Conservation (phyloP, 1,284 basidiomycete species). For the Leccinum solheimii region DNA sequence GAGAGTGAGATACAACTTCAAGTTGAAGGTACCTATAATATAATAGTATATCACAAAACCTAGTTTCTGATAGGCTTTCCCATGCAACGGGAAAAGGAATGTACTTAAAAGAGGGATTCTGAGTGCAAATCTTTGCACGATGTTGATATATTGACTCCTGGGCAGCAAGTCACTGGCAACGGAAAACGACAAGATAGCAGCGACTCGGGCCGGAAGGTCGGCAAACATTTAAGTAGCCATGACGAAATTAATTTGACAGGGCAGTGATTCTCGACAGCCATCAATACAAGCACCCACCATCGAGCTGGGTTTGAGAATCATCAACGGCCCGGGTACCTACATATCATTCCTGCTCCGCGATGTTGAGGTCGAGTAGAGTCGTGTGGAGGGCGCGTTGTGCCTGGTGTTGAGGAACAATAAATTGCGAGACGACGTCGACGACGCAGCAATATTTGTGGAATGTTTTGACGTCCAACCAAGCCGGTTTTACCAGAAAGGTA, state of each 20-base stretch:
- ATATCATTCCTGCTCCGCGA: neutral
- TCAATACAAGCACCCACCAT: neutral
- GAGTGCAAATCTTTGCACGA: neutral
- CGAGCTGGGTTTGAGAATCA: neutral
- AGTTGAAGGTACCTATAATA: neutral
- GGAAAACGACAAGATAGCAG: neutral
- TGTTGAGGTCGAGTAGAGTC: neutral
- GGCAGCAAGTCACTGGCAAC: neutral
- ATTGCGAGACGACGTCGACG: neutral
- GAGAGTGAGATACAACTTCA: neutral
- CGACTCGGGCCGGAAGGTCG: neutral
- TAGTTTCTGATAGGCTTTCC: neutral
- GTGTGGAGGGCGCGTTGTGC: neutral
- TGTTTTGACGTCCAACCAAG: neutral
- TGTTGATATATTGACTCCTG: neutral
- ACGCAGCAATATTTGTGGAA: neutral
- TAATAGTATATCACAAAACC: neutral
- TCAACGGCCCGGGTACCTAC: constrained; percentile 3
- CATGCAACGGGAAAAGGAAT: neutral
- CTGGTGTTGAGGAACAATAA: neutral
- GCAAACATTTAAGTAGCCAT: constrained; percentile 9
- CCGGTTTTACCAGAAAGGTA: constrained; percentile 4
- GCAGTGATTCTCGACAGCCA: constrained; percentile 3
- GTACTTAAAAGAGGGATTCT: neutral
- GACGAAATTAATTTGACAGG: constrained; percentile 11